Evolutionary conservation across 148 eudicot species (phyloP), one percentile per base, ranked within the genome.

Genomic region (Amaranthus cruentus): DNA sequence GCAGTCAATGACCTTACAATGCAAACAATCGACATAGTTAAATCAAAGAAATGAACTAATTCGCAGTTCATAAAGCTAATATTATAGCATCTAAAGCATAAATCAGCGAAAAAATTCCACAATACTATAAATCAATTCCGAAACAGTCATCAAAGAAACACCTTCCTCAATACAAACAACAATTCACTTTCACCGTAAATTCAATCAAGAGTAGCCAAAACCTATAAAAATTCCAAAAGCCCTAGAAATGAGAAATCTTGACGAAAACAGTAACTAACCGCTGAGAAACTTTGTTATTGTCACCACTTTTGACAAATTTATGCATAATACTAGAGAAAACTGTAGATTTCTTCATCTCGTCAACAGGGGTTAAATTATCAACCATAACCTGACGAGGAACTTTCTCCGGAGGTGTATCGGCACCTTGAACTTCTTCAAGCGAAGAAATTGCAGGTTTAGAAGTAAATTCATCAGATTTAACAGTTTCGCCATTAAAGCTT

Each of bases 321-420:
- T 90, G 97, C 86, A 77, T 81, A 63, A 95, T 90, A 76, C 81
- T 83, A 6, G 89, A 82, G 79, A 95, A 92, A 57, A 81, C 51
- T 4, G 86, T 85, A 10, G 85, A 71, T 55, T 77, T 77, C 70
- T 69, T 82, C n/a, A 13, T 13, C 11, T 81, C 73, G 46, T 70
- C 75, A 12, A 42, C 68, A 8, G 85, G 90, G 56, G 88, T 78
- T 44, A 81, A 73, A 60, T 75, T 78, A 47, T 74, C 72, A 10
- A 83, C 69, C 15, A 87, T 18, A 68, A 83, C 52, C 75, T 57
- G 78, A 68, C 93, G 91, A 42, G 93, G 97, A 76, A 61, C 75
- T 83, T 95, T 95, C 84, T 91, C 97, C 14, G 96, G 97, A 46
- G 99, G 97, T 47, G 97, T 96, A n/a, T 87, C 96, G 43, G 80